A percentile compares a stretch with the other conserved stretches of the same genome.
Conservation (phyloP, 129 eudicot genomes). For the Ambrosia trifida region DNA sequence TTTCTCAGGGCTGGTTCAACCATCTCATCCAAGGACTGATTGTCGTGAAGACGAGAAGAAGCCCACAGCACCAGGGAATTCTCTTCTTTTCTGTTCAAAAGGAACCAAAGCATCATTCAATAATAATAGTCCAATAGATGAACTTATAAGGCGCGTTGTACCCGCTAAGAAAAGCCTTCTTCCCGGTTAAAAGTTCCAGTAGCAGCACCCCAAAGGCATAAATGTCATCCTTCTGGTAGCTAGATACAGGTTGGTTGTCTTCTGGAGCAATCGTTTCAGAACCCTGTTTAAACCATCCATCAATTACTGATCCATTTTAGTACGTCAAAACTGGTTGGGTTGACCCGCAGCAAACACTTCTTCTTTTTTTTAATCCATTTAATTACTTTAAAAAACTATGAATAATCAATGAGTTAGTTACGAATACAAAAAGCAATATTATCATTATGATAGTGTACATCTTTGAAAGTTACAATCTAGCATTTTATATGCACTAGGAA, state of each 20-base stretch:
- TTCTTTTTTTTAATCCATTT: too few relatives aligned
- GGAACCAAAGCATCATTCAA: too few relatives aligned
- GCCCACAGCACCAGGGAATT: constrained; percentile 84
- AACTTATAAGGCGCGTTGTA: constrained; percentile 3
- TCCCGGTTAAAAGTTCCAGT: constrained; percentile 82
- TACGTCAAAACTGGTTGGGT: background rate
- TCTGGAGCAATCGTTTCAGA: constrained; percentile 81
- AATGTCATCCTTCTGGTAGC: constrained; percentile 64
- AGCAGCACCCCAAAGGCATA: constrained; percentile 93
- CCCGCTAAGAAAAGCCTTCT: constrained; percentile 67
- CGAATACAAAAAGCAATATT: background rate
- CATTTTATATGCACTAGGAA: background rate
- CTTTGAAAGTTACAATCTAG: background rate
- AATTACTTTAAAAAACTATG: too few relatives aligned
- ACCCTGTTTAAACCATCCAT: constrained; percentile 51
- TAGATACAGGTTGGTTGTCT: constrained; percentile 47
- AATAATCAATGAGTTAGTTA: background rate
- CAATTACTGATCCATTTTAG: background rate
- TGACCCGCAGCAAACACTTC: too few relatives aligned
- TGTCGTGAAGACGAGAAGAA: constrained; percentile 75
- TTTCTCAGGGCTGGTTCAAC: constrained; percentile 65
- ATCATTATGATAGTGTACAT: background rate
- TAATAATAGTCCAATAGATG: background rate
- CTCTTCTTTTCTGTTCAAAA: constrained; percentile 58
- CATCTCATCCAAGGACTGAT: constrained; percentile 66